A percentile compares a stretch with the other conserved stretches of the same genome.
Evolutionary conservation across 2,329 filamentous ascomycete species (phyloP).

Genomic region (Penicillium olsonii): DNA sequence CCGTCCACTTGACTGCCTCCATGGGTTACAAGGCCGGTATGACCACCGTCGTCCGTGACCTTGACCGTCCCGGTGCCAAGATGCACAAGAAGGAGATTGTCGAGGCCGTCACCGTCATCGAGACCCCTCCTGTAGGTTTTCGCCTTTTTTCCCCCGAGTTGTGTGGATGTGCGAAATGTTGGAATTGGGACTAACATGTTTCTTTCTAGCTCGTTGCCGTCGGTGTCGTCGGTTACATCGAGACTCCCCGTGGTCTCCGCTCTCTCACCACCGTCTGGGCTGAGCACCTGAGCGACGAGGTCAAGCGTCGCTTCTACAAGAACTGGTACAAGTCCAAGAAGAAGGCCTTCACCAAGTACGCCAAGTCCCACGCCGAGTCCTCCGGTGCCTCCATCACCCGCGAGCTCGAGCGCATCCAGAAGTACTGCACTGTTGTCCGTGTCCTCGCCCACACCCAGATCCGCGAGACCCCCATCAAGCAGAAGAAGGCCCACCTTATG

Average conservation of each 20-base stretch:
- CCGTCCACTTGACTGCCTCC: slow-evolving; percentile 94
- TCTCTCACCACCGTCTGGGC: slow-evolving; percentile 99
- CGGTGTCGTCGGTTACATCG: slow-evolving; percentile 99
- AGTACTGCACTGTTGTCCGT: slow-evolving; percentile 99
- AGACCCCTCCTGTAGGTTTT: slow-evolving; percentile 87
- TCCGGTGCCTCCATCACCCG: slow-evolving; percentile 87
- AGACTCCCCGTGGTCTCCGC: slow-evolving; percentile 98
- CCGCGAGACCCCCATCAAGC: slow-evolving; percentile 98
- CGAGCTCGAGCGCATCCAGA: slow-evolving; percentile 99
- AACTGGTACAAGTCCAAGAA: slow-evolving; percentile 99
- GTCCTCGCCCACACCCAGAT: slow-evolving; percentile 99
- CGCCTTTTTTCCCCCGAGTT: neutral
- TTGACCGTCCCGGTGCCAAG: slow-evolving; percentile 99
- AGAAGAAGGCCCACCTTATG: slow-evolving; percentile 99
- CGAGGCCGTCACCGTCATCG: slow-evolving; percentile 83
- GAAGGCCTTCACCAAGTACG: slow-evolving; percentile 99
- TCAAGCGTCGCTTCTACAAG: slow-evolving; percentile 99
- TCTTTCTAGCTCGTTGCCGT: slow-evolving; percentile 90
- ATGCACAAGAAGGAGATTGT: slow-evolving; percentile 99
- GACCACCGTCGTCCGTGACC: slow-evolving; percentile 98
- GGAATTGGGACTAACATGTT: slow-evolving; percentile 19
- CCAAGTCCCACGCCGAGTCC: slow-evolving; percentile 99
- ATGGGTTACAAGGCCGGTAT: slow-evolving; percentile 99
- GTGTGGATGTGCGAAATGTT: neutral
- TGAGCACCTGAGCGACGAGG: slow-evolving; percentile 96